Evolutionary conservation across 768 basidiomycete genomes (phyloP), one percentile per base, ranked within the genome.

Genomic region (Tricholoma furcatifolium): DNA sequence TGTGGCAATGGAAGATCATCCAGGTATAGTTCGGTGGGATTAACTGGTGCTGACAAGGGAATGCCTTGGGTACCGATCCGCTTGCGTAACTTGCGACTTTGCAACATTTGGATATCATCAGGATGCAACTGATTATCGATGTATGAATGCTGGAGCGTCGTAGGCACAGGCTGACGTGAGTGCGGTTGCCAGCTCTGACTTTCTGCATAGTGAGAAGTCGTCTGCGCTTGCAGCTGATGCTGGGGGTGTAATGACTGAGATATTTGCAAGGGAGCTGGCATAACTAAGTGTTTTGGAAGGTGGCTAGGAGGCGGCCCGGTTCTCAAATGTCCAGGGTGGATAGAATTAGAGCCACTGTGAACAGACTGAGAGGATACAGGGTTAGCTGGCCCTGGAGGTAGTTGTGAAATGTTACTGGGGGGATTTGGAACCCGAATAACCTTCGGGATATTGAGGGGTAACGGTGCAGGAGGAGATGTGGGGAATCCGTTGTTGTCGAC

Each of bases 211-310:
- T 47, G 50, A 43, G 52, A 36, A n/a, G 35, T 46, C n/a, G 40
- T 50, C 32, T 39, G 41, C 15, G 50, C 14, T n/a, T 55, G 62
- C 14, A 47, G 30, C 39, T 63, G 62, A 27, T 55, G 47, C 20
- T 59, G 56, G 12, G 55, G 43, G 21, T 56, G 49, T 35, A 54
- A 46, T 12, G 53, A 57, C 27, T 62, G 53, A 34, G 47, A 67
- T 43, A 55, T 67, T 61, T 83, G 81, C 35, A 90, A 74, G 14
- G 84, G 88, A 3, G 83, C 68, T 42, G 88, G 88, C 88, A 90
- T 90, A 39, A 89, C 81, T 23, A 90, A 80, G 43, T 73, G 79
- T 64, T 80, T 85, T 3, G 88, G 88, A 39, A 83, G 60, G 65
- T 83, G 61, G 34, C 54, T 62, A 70, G 72, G 54, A 57, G 50